Conservation (phyloP, 2,329 filamentous ascomycete genomes). For the Cylindrodendrum hubeiense region DNA sequence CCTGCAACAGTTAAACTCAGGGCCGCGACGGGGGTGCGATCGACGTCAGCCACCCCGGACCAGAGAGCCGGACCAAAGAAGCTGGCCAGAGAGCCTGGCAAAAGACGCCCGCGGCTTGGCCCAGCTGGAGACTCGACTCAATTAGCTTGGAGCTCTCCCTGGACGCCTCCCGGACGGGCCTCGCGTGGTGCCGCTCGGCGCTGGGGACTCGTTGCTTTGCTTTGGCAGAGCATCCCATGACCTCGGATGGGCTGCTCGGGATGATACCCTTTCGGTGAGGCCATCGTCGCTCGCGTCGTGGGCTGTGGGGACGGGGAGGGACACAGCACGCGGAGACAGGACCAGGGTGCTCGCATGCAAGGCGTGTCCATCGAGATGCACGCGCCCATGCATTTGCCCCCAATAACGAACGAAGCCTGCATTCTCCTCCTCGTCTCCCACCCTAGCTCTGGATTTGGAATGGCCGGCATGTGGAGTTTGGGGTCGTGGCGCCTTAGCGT, state of each 20-base stretch:
- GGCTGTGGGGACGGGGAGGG: slow-evolving; percentile 17
- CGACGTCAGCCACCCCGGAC: slow-evolving; percentile 22
- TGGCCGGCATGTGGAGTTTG: slow-evolving; percentile 20
- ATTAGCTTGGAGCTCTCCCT: not conserved
- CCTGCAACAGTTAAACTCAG: slow-evolving; percentile 40
- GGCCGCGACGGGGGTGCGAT: slow-evolving; percentile 32
- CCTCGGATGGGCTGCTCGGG: slow-evolving; percentile 3
- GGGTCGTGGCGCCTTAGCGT: slow-evolving; percentile 20
- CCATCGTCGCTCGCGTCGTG: not conserved
- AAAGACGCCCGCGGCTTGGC: slow-evolving; percentile 11
- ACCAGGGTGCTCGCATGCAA: slow-evolving; percentile 5
- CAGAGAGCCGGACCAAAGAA: too few species aligned
- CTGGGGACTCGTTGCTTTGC: not conserved
- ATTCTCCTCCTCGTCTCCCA: not conserved
- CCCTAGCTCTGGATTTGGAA: slow-evolving; percentile 19
- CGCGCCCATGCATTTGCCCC: not conserved
- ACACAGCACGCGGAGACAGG: slow-evolving; percentile 1
- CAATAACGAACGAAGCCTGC: not conserved
- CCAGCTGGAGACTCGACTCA: not conserved
- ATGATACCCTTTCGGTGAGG: not conserved
- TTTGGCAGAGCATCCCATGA: slow-evolving; percentile 14
- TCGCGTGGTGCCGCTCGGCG: not conserved
- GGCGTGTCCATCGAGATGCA: not conserved
- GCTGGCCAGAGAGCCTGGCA: not conserved
- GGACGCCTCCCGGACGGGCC: not conserved